phyloP scores from a whole-genome alignment of 1,139 yeast genomes.

The Kodamaea alishanica region DNA sequence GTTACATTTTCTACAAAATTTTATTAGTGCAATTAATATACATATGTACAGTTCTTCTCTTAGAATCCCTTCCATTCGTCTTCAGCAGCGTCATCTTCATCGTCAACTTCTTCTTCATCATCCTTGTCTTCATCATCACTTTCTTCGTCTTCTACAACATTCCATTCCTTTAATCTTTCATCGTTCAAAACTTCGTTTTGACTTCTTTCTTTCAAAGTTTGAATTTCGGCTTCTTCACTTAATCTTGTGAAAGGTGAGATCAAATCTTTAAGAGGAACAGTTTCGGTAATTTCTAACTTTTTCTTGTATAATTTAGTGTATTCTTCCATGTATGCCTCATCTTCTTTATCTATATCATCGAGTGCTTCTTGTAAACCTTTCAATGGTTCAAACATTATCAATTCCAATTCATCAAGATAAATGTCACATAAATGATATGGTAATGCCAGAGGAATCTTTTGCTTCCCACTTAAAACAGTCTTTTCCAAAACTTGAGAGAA shows the following conservation, averaged over 20 bases:
- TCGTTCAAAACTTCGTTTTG: constrained; percentile 65
- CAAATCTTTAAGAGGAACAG: constrained; percentile 53
- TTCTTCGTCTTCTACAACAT: constrained; percentile 35
- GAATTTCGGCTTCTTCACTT: constrained; percentile 48
- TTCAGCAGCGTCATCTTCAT: constrained; percentile 18
- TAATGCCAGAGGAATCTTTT: constrained; percentile 66
- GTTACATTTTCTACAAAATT: background rate
- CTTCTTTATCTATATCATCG: constrained; percentile 28
- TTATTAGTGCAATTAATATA: background rate
- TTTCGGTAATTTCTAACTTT: constrained; percentile 32
- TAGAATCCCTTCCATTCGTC: constrained; percentile 54
- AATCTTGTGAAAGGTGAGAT: constrained; percentile 58
- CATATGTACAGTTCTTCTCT: constrained; percentile 7
- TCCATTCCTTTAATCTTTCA: constrained; percentile 64
- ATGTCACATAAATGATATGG: constrained; percentile 86
- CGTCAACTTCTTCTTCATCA: constrained; percentile 16
- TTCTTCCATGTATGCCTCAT: constrained; percentile 25
- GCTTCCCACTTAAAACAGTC: constrained; percentile 49
- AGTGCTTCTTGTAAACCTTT: constrained; percentile 41
- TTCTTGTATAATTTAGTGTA: constrained; percentile 22
- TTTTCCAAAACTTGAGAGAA: constrained; percentile 44
- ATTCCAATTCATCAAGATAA: constrained; percentile 78
- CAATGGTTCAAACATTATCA: constrained; percentile 49
- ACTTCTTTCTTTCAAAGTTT: constrained; percentile 64
- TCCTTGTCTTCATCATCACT: constrained; percentile 18